These are phyloP conservation scores for Trametopsis cervina DNA, from an alignment of 768 basidiomycete genomes.

Conservation along the genomic window DNA sequence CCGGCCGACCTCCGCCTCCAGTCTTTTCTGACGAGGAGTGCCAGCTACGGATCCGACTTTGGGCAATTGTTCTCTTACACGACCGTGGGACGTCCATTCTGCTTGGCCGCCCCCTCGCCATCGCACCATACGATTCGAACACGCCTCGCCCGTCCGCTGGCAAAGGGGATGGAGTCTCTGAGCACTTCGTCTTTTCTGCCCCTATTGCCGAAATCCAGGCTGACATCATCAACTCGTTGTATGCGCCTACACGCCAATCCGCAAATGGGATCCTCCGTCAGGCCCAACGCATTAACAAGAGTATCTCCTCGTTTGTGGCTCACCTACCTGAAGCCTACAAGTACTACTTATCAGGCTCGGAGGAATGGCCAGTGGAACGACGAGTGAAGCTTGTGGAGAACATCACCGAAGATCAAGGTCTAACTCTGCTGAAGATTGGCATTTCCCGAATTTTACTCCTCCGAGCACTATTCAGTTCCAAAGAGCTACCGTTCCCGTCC, in stretches of 20 bases:
- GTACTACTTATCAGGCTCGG: constrained; percentile 71
- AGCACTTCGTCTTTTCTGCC: constrained; percentile 72
- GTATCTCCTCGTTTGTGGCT: constrained; percentile 63
- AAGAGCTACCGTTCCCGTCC: constrained; percentile 58
- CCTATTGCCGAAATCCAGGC: constrained; percentile 81
- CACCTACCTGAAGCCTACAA: constrained; percentile 67
- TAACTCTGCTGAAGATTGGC: constrained; percentile 78
- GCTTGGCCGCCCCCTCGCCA: constrained; percentile 78
- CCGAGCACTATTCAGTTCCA: constrained; percentile 72
- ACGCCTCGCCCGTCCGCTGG: constrained; percentile 62
- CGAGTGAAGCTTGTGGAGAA: constrained; percentile 60
- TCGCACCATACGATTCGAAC: constrained; percentile 76
- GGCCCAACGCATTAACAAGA: constrained; percentile 73
- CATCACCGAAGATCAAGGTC: constrained; percentile 74
- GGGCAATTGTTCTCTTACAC: constrained; percentile 81
- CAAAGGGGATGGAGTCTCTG: constrained; percentile 54
- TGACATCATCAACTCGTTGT: constrained; percentile 83
- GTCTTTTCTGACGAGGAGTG: constrained; percentile 71
- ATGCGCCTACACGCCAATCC: constrained; percentile 65
- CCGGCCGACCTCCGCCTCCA: background rate
- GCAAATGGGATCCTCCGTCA: constrained; percentile 68
- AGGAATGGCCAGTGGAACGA: constrained; percentile 64
- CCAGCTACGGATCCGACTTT: constrained; percentile 72
- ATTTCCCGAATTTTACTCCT: constrained; percentile 75
- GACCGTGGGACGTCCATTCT: constrained; percentile 86